A percentile compares a stretch with the other conserved stretches of the same genome.
These are phyloP conservation scores for Solanum sparsipilum DNA, from an alignment of 257 asterid species.

Conservation along the genomic window DNA sequence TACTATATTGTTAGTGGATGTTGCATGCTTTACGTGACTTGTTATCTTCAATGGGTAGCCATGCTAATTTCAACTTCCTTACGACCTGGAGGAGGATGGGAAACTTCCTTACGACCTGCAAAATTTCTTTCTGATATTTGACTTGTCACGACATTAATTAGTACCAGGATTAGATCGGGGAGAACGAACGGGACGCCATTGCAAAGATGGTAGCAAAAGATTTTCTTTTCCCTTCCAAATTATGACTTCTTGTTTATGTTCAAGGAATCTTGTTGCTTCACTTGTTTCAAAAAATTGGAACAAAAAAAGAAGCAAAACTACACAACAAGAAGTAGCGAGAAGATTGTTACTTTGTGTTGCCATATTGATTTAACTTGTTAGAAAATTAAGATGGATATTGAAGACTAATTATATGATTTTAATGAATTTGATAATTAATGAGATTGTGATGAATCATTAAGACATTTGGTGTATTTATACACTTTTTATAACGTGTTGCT, in stretches of 20 bases:
- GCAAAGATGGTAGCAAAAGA: not conserved
- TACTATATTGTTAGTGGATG: not conserved
- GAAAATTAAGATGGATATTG: not conserved
- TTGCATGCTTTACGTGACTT: not conserved
- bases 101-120: not conserved
- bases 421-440: not conserved
- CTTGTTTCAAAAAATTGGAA: not conserved
- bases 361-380: not conserved
- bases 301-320: not conserved
- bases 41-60: not conserved
- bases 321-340: not conserved
- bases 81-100: not conserved
- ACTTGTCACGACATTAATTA: not conserved
- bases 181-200: not conserved
- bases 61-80: not conserved
- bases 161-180: not conserved
- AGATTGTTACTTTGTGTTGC: not conserved
- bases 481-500: not conserved
- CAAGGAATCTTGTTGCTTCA: constrained; percentile 27
- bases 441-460: not conserved
- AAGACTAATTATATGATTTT: not conserved
- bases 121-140: not conserved
- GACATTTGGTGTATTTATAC: not conserved
- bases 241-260: constrained; percentile 20
- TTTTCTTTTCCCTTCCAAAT: constrained; percentile 6